These are phyloP conservation scores for Fusarium sp. DNA, from an alignment of 2,329 filamentous ascomycete genomes.

Conservation along the genomic window DNA sequence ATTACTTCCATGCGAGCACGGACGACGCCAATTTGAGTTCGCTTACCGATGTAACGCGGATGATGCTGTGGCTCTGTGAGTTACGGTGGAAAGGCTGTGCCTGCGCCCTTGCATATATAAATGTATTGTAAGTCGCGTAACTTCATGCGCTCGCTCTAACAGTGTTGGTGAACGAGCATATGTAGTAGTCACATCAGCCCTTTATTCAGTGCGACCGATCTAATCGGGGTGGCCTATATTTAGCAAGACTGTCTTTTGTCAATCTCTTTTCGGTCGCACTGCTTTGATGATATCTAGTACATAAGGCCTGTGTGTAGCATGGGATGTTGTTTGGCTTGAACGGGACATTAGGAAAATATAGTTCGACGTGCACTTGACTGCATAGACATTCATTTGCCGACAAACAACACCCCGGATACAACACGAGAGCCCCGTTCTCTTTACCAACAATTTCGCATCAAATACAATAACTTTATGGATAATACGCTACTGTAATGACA, in stretches of 20 bases:
- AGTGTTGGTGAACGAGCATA: conserved; percentile 1
- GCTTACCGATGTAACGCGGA: neutral
- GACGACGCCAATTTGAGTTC: conserved; percentile 3
- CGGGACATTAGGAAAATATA: no score
- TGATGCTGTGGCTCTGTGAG: neutral
- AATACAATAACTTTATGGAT: neutral
- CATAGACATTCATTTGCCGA: no score
- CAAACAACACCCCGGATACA: no score
- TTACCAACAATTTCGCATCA: neutral
- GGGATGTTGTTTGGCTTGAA: neutral
- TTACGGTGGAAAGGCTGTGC: neutral
- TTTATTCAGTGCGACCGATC: neutral
- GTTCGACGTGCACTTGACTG: neutral
- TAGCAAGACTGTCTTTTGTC: conserved; percentile 3
- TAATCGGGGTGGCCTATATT: conserved; percentile 17
- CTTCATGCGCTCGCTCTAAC: conserved; percentile 2
- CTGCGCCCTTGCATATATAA: neutral
- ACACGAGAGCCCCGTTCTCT: no score
- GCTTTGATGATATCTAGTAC: neutral
- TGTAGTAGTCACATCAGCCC: neutral
- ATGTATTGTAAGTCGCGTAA: neutral
- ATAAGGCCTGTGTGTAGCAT: neutral
- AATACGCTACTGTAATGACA: neutral
- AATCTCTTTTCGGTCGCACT: conserved; percentile 12
- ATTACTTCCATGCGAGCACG: conserved; percentile 2